Conservation (phyloP, 2,329 filamentous ascomycete species). For the Tolypocladium endophyticum region DNA sequence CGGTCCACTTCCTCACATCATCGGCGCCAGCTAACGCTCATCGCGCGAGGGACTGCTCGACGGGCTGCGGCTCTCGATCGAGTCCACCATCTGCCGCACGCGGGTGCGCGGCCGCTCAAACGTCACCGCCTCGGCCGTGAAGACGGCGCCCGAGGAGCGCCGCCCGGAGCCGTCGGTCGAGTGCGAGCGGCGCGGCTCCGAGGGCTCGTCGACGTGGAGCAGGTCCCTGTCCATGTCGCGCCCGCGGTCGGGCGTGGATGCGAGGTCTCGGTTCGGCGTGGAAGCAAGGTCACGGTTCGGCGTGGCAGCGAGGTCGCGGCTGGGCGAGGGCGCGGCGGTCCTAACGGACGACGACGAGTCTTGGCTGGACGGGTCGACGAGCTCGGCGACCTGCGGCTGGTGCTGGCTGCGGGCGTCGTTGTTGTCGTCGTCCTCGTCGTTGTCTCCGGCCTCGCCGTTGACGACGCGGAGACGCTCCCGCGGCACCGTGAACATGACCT, state of each 20-base stretch:
- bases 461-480: constrained; percentile 81
- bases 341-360: background rate
- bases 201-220: constrained; percentile 6
- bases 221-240: background rate
- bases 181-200: constrained; percentile 11
- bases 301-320: background rate
- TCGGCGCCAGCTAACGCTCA: background rate
- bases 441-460: constrained; percentile 44
- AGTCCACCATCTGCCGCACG: constrained; percentile 46
- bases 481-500: constrained; percentile 90
- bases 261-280: background rate
- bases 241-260: background rate
- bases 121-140: constrained; percentile 37
- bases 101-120: constrained; percentile 30
- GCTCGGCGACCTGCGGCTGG: constrained; percentile 23
- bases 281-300: background rate
- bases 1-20: background rate
- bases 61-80: constrained; percentile 37
- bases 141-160: constrained; percentile 21
- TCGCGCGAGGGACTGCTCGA: constrained; percentile 24
- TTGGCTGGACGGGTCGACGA: constrained; percentile 25
- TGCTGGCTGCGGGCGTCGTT: constrained; percentile 11
- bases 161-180: constrained; percentile 18
- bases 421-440: constrained; percentile 16
- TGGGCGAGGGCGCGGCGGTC: background rate